Conservation (phyloP, 2,329 filamentous ascomycete genomes). For the Tolypocladium ovalisporum region DNA sequence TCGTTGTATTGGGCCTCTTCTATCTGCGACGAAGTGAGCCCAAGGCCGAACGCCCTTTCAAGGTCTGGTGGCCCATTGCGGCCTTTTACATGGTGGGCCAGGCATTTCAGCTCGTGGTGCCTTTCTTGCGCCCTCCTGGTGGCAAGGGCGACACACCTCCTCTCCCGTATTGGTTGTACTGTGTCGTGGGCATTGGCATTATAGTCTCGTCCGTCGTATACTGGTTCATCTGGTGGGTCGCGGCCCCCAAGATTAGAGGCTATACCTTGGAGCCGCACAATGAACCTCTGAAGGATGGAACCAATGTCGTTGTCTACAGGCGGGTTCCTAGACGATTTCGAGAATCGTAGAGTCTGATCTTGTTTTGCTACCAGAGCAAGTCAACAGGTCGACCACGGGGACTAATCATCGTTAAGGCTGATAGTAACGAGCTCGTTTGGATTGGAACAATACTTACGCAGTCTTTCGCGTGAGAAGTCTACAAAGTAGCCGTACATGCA, state of each 20-base stretch:
- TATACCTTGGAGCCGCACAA: neutral
- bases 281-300: neutral
- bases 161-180: neutral
- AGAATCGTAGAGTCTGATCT: neutral
- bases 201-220: neutral
- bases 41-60: neutral
- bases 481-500: too few relatives aligned
- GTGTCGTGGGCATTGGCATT: neutral
- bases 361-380: neutral
- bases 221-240: neutral
- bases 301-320: neutral
- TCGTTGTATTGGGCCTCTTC: neutral
- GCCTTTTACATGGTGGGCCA: neutral
- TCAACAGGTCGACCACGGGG: too few relatives aligned
- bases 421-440: neutral
- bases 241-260: neutral
- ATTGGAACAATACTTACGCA: neutral
- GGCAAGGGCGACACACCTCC: neutral
- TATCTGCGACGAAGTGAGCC: neutral
- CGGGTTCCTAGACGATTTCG: neutral
- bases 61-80: neutral
- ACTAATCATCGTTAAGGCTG: too few relatives aligned
- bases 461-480: too few relatives aligned
- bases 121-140: neutral
- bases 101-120: neutral